phyloP scores from a whole-genome alignment of 2,329 filamentous ascomycete genomes.

The Huntiella savannae region DNA sequence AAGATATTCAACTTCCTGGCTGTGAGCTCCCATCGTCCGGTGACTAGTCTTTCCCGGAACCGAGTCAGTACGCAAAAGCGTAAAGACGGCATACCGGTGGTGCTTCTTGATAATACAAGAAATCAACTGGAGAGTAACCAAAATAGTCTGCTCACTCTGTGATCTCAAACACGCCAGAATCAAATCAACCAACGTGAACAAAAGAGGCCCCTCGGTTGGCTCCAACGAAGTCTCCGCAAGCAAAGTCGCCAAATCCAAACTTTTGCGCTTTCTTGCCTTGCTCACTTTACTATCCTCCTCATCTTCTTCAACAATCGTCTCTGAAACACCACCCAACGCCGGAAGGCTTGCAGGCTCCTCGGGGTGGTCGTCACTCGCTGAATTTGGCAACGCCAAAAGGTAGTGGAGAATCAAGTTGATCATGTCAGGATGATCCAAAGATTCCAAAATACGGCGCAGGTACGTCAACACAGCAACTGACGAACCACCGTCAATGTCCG shows the following conservation, averaged over 20 bases:
- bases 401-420: slow-evolving; percentile 89
- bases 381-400: slow-evolving; percentile 47
- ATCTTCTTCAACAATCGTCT: slow-evolving; percentile 5
- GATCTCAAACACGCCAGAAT: slow-evolving; percentile 73
- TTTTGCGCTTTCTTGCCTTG: slow-evolving; percentile 64
- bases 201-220: slow-evolving; percentile 47
- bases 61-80: slow-evolving; percentile 49
- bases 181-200: slow-evolving; percentile 88
- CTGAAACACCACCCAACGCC: not conserved
- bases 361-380: slow-evolving; percentile 29
- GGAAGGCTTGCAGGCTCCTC: not conserved
- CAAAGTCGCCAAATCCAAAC: slow-evolving; percentile 68
- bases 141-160: slow-evolving; percentile 69
- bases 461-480: slow-evolving; percentile 93
- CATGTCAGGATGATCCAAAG: slow-evolving; percentile 81
- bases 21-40: slow-evolving; percentile 54
- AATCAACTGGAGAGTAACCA: slow-evolving; percentile 71
- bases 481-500: slow-evolving; percentile 89
- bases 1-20: slow-evolving; percentile 55
- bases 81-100: slow-evolving; percentile 66
- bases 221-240: slow-evolving; percentile 45
- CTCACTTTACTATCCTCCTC: slow-evolving; percentile 31
- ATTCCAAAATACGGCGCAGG: slow-evolving; percentile 73
- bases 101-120: slow-evolving; percentile 75
- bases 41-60: slow-evolving; percentile 30